phyloP scores from a whole-genome alignment of 2,329 filamentous ascomycete genomes.

The Pestalotiopsis sp. region DNA sequence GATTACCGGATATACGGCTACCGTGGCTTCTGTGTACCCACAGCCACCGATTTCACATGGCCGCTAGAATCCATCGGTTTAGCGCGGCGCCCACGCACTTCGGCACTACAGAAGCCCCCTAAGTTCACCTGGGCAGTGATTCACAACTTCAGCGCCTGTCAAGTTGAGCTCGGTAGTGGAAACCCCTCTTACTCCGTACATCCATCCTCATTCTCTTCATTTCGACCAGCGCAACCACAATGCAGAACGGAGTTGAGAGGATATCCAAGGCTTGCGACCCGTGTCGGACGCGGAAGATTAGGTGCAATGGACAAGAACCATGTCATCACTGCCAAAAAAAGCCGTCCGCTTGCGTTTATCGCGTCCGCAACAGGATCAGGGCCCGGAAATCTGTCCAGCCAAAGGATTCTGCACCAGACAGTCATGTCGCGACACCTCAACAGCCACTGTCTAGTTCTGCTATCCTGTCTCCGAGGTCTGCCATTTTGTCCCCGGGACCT shows the following conservation, averaged over 20 bases:
- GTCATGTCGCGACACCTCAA: background rate
- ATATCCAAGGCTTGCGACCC: slow-evolving; percentile 24
- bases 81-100: background rate
- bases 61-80: too few relatives aligned
- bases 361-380: slow-evolving; percentile 1
- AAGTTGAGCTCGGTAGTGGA: background rate
- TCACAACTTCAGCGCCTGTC: too few relatives aligned
- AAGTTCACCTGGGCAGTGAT: too few relatives aligned
- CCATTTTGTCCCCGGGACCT: background rate
- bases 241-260: slow-evolving; percentile 9
- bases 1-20: background rate
- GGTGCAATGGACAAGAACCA: slow-evolving; percentile 19
- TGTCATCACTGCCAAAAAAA: slow-evolving; percentile 18
- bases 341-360: slow-evolving; percentile 18
- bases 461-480: background rate
- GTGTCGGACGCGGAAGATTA: slow-evolving; percentile 21
- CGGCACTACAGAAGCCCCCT: background rate
- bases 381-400: background rate
- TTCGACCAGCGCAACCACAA: background rate
- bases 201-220: background rate
- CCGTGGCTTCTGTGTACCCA: background rate
- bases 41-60: too few relatives aligned
- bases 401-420: background rate
- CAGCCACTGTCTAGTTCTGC: slow-evolving; percentile 3
- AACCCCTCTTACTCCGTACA: background rate